Conservation (phyloP, 2,329 filamentous ascomycete genomes). For the Magnaporthiopsis incrustans region DNA sequence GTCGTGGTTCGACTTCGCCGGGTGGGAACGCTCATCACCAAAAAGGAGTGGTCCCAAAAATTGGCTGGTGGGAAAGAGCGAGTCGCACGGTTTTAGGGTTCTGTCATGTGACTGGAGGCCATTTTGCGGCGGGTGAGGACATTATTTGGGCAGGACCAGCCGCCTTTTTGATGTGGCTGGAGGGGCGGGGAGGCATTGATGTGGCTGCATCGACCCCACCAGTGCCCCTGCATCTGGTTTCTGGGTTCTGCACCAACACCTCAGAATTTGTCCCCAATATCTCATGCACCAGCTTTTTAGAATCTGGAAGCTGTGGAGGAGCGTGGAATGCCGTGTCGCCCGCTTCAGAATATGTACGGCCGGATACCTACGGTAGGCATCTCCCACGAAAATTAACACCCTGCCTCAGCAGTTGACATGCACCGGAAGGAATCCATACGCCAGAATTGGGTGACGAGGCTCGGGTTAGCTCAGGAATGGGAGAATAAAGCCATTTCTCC, state of each 20-base stretch:
- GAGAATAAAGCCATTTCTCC: background rate
- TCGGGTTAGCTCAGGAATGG: background rate
- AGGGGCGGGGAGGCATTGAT: background rate
- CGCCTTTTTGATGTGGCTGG: background rate
- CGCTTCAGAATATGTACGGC: background rate
- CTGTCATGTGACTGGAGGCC: background rate
- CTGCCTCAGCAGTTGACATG: too few species aligned
- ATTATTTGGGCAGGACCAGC: too few species aligned
- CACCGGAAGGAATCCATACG: too few species aligned
- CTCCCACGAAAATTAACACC: too few species aligned
- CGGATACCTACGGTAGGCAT: too few species aligned
- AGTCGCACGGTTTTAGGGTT: background rate
- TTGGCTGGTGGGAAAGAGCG: background rate
- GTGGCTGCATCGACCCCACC: background rate
- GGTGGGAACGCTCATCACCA: background rate
- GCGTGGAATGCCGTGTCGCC: background rate
- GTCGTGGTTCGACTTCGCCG: slow-evolving; percentile 1
- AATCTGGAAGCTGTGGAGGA: background rate
- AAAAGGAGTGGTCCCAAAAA: slow-evolving; percentile 2
- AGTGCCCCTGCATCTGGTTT: too few species aligned
- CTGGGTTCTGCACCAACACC: too few species aligned
- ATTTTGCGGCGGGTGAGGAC: background rate
- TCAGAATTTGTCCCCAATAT: background rate
- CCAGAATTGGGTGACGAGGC: too few species aligned
- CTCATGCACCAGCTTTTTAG: background rate